A percentile compares a stretch with the other conserved stretches of the same genome.
Conservation (phyloP, 2,329 filamentous ascomycete genomes). For the Ramularia endophylla region DNA sequence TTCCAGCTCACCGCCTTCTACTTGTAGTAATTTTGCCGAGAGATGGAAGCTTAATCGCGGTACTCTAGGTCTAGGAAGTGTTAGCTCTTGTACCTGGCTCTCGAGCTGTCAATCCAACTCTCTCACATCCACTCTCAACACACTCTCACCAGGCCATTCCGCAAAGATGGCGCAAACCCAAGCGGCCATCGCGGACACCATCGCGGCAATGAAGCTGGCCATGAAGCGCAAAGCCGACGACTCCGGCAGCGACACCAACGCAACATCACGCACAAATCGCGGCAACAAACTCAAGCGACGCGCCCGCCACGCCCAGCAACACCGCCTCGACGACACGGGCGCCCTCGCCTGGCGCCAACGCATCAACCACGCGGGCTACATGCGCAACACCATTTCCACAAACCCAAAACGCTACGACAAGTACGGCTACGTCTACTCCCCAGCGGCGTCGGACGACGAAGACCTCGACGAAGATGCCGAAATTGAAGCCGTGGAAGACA, state of each 20-base stretch:
- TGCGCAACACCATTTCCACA: slow-evolving; percentile 65
- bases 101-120: not conserved
- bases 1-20: no score
- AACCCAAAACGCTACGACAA: slow-evolving; percentile 70
- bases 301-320: slow-evolving; percentile 64
- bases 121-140: not conserved
- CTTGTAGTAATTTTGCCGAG: no score
- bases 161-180: slow-evolving; percentile 51
- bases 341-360: slow-evolving; percentile 39
- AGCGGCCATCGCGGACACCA: slow-evolving; percentile 57
- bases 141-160: not conserved
- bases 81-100: not conserved
- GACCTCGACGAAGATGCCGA: slow-evolving; percentile 53
- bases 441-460: slow-evolving; percentile 42
- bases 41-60: no score
- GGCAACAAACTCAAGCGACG: slow-evolving; percentile 74
- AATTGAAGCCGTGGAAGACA: slow-evolving; percentile 57
- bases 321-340: slow-evolving; percentile 58
- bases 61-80: not conserved
- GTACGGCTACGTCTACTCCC: slow-evolving; percentile 52
- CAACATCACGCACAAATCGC: slow-evolving; percentile 65
- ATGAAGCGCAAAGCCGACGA: slow-evolving; percentile 60
- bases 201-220: slow-evolving; percentile 62
- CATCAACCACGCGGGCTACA: slow-evolving; percentile 68
- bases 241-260: slow-evolving; percentile 69